A percentile compares a stretch with the other conserved stretches of the same genome.
phyloP scores from a whole-genome alignment of 176 grass and related monocot species.

The Oryza australiensis region DNA sequence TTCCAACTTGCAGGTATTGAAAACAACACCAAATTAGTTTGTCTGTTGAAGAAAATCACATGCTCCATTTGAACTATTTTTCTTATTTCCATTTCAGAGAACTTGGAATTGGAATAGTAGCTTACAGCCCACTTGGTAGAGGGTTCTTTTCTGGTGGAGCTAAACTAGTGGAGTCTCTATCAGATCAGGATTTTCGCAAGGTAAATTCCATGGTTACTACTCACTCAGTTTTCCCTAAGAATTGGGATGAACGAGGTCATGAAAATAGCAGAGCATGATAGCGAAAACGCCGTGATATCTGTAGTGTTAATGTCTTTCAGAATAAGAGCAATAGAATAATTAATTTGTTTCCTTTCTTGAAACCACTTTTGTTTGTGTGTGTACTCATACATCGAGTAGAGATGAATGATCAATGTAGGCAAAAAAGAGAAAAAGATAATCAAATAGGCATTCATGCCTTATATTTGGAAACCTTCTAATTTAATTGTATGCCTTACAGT shows the following conservation, averaged over 20 bases:
- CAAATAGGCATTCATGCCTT: background rate
- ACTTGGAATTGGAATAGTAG: slow-evolving; percentile 53
- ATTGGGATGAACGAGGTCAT: background rate
- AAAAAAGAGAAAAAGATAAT: background rate
- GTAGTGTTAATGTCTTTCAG: background rate
- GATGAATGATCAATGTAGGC: background rate
- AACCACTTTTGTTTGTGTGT: background rate
- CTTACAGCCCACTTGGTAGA: slow-evolving; percentile 67
- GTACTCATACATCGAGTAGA: background rate
- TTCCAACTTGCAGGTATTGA: slow-evolving; percentile 61
- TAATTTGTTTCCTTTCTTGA: background rate
- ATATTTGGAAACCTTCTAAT: background rate
- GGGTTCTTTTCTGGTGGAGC: slow-evolving; percentile 61
- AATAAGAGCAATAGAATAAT: background rate
- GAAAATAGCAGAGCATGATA: background rate
- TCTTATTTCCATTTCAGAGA: slow-evolving; percentile 20
- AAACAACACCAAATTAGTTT: background rate
- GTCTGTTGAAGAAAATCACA: background rate
- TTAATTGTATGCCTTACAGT: background rate
- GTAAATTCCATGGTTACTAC: slow-evolving; percentile 16
- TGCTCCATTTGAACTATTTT: background rate
- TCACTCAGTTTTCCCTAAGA: background rate
- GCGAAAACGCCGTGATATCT: background rate
- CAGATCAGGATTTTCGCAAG: slow-evolving; percentile 59
- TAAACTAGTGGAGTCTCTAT: slow-evolving; percentile 43